These are phyloP conservation scores for Podila epigama DNA, from an alignment of 192 early-diverging fungal genomes.

Conservation along the genomic window DNA sequence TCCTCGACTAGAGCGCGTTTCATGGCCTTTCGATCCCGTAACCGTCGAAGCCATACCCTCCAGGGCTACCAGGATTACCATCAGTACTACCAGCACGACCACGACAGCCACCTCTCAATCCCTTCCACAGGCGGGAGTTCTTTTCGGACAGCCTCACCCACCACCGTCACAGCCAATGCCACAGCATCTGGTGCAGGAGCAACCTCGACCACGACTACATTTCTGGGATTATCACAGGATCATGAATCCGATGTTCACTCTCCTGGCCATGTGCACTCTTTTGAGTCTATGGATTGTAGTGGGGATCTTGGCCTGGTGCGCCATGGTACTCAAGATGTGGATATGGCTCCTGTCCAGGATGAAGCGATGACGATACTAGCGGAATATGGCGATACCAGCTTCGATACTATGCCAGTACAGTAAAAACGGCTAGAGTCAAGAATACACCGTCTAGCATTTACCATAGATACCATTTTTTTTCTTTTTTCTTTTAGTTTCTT, in stretches of 20 bases:
- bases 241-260: background rate
- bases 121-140: background rate
- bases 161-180: background rate
- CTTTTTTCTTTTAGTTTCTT: too few species aligned
- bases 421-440: too few species aligned
- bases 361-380: too few species aligned
- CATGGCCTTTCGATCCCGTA: background rate
- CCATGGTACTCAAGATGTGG: too few species aligned
- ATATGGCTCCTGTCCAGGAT: too few species aligned
- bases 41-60: background rate
- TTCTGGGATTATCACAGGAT: background rate
- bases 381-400: too few species aligned
- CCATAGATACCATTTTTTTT: too few species aligned
- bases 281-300: background rate
- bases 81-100: background rate
- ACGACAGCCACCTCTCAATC: background rate
- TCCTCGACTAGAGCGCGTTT: background rate
- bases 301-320: too few species aligned
- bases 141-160: background rate
- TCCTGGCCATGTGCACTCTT: background rate
- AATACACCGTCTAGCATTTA: too few species aligned
- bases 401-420: too few species aligned
- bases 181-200: too few species aligned
- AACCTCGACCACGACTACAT: too few species aligned
- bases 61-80: background rate